Conservation (phyloP, 2,329 filamentous ascomycete genomes). For the Xylariales sp. region DNA sequence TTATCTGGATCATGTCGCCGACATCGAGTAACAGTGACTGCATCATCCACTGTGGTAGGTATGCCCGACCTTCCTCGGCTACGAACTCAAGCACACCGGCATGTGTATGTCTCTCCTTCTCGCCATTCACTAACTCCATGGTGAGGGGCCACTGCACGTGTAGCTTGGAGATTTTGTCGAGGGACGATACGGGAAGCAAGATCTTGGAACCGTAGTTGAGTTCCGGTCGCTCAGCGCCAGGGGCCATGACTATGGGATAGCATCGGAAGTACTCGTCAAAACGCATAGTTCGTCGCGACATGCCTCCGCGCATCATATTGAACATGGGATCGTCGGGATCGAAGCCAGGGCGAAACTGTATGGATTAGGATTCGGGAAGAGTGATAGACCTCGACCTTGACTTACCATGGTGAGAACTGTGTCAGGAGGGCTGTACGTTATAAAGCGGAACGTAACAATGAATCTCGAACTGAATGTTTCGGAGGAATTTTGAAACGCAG, state of each 20-base stretch:
- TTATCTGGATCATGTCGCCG: slow-evolving; percentile 90
- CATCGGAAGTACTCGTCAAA: slow-evolving; percentile 99
- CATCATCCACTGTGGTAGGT: slow-evolving; percentile 98
- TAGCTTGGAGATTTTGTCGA: slow-evolving; percentile 92
- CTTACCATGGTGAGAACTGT: too few relatives aligned
- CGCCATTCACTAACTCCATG: slow-evolving; percentile 91
- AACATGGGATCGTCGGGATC: slow-evolving; percentile 44
- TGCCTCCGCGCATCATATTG: slow-evolving; percentile 40
- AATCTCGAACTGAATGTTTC: too few relatives aligned
- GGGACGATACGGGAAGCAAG: slow-evolving; percentile 89
- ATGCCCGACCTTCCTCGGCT: slow-evolving; percentile 89
- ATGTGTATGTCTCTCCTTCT: slow-evolving; percentile 75
- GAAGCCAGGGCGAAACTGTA: slow-evolving; percentile 33
- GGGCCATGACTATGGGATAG: slow-evolving; percentile 92
- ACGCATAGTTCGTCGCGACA: slow-evolving; percentile 55
- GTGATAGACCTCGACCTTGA: background rate
- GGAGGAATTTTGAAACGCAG: too few relatives aligned
- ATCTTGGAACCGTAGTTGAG: slow-evolving; percentile 98
- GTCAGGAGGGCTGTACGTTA: too few relatives aligned
- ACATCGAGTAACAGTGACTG: slow-evolving; percentile 82
- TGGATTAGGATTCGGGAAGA: background rate
- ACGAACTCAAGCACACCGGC: slow-evolving; percentile 96
- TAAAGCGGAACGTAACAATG: too few relatives aligned
- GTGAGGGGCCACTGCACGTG: slow-evolving; percentile 97
- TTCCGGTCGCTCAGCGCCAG: slow-evolving; percentile 79